phyloP scores from a whole-genome alignment of 306 rosid species.

The Begonia fuchsioides region DNA sequence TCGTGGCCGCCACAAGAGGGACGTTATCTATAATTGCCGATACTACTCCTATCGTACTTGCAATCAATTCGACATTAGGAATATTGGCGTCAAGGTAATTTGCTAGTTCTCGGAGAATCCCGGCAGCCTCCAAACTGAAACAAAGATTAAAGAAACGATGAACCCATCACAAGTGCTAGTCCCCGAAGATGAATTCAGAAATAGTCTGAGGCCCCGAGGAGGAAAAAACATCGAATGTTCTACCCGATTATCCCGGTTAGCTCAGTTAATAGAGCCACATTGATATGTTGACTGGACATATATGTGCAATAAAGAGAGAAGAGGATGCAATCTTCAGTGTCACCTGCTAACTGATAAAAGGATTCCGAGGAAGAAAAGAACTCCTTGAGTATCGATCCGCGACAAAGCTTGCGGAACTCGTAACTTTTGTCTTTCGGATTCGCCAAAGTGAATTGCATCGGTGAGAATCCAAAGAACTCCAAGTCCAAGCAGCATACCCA shows the following conservation, averaged over 20 bases:
- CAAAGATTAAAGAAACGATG: background rate
- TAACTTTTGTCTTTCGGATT: constrained; percentile 79
- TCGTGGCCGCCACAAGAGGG: constrained; percentile 83
- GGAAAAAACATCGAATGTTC: too few relatives aligned
- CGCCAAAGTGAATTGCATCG: constrained; percentile 91
- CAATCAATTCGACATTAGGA: constrained; percentile 52
- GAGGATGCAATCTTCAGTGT: too few relatives aligned
- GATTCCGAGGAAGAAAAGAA: constrained; percentile 85
- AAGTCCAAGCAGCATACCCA: constrained; percentile 91
- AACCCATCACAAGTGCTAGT: too few relatives aligned
- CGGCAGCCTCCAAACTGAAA: constrained; percentile 76
- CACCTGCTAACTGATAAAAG: constrained; percentile 83
- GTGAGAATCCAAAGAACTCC: constrained; percentile 97
- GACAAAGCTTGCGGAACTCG: constrained; percentile 94
- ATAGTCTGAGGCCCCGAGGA: too few relatives aligned
- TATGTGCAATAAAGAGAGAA: too few relatives aligned
- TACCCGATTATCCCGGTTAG: too few relatives aligned
- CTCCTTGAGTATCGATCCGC: constrained; percentile 90
- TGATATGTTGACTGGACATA: too few relatives aligned
- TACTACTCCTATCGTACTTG: constrained; percentile 69
- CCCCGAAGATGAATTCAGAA: too few relatives aligned
- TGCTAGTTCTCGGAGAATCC: constrained; percentile 77
- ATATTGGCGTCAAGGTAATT: constrained; percentile 71
- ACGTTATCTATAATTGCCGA: constrained; percentile 86
- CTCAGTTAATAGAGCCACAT: too few relatives aligned